Conservation (phyloP, 805 yeast genomes). For the Starmera caribaea region DNA sequence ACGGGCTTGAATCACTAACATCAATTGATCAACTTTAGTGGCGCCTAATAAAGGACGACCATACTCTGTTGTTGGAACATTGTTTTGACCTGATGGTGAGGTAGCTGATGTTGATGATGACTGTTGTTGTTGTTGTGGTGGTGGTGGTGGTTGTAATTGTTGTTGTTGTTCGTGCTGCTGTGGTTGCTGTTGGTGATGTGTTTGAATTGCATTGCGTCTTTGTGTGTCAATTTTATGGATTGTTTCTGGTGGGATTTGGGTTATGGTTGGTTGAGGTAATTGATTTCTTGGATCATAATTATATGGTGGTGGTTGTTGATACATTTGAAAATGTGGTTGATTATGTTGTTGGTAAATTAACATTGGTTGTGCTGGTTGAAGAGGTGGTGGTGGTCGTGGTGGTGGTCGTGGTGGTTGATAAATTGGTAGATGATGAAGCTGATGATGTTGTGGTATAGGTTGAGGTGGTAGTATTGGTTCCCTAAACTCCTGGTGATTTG, state of each 20-base stretch:
- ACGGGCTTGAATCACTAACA: constrained; percentile 86
- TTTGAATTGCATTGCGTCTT: background rate
- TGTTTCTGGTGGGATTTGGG: background rate
- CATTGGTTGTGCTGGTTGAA: background rate
- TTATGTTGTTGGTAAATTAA: background rate
- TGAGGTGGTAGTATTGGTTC: constrained; percentile 6
- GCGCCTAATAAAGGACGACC: constrained; percentile 72
- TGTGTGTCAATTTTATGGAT: background rate
- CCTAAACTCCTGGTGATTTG: constrained; percentile 3
- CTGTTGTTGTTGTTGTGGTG: constrained; percentile 10
- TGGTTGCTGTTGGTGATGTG: constrained; percentile 3
- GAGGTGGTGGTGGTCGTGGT: constrained; percentile 5
- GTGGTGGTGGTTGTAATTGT: constrained; percentile 14
- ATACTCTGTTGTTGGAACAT: constrained; percentile 37
- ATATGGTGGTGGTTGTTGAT: background rate
- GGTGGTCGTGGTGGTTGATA: constrained; percentile 4
- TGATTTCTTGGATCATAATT: background rate
- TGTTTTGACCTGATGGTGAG: constrained; percentile 2
- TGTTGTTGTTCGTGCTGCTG: constrained; percentile 6
- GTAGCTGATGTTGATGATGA: constrained; percentile 5
- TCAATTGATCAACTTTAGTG: constrained; percentile 82
- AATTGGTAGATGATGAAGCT: constrained; percentile 1
- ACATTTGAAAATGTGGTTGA: constrained; percentile 1
- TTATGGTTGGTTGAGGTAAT: background rate
- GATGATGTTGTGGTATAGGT: constrained; percentile 2